A percentile compares a stretch with the other conserved stretches of the same genome.
Evolutionary conservation across 148 eudicot genomes (phyloP).

Genomic region (Fagopyrum homotropicum): DNA sequence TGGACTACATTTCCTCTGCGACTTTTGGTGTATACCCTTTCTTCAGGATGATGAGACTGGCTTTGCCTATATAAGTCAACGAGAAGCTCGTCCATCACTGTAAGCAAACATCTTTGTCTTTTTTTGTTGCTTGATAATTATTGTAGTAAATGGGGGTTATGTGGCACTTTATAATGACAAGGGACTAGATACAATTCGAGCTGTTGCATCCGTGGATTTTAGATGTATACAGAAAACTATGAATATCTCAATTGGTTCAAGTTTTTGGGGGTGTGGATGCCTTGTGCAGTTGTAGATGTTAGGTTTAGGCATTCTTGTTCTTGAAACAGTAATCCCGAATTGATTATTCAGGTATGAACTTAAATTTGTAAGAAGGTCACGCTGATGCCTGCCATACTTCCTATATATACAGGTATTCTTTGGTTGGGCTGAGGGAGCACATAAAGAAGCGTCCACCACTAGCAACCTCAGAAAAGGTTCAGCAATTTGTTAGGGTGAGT

Average conservation of each 20-base stretch:
- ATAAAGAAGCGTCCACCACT: conserved; percentile 96
- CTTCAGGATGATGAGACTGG: conserved; percentile 77
- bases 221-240: background rate
- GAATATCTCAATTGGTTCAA: background rate
- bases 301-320: no score
- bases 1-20: background rate
- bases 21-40: conserved; percentile 12
- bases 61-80: conserved; percentile 84
- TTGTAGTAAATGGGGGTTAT: background rate
- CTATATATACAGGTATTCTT: conserved; percentile 54
- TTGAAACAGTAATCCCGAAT: background rate
- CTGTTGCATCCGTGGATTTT: background rate
- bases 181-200: background rate
- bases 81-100: conserved; percentile 91
- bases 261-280: background rate
- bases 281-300: background rate
- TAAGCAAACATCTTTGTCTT: conserved; percentile 19
- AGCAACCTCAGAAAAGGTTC: conserved; percentile 97
- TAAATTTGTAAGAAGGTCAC: background rate
- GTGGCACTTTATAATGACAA: background rate
- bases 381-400: background rate
- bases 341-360: background rate
- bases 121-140: background rate
- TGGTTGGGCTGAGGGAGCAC: conserved; percentile 80
- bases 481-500: conserved; percentile 86